phyloP scores from a whole-genome alignment of 352 stramenopile species.

The Globisporangium radiosum region DNA sequence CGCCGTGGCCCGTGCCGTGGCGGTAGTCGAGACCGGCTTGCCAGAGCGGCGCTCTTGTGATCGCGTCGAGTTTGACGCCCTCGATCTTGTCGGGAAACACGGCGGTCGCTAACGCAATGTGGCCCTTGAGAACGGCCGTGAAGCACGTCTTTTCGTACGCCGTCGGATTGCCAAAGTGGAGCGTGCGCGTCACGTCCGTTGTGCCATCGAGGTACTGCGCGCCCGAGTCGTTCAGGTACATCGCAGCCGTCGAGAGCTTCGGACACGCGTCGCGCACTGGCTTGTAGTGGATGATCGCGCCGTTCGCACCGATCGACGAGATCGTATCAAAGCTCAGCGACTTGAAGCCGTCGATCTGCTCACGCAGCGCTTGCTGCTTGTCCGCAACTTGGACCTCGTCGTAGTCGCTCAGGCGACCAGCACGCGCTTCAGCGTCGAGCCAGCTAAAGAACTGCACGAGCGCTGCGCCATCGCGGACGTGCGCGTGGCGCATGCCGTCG shows the following conservation, averaged over 20 bases:
- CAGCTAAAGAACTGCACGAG: constrained; percentile 94
- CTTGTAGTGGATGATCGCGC: constrained; percentile 95
- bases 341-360: constrained; percentile 83
- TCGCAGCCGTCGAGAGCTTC: constrained; percentile 87
- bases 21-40: constrained; percentile 93
- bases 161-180: constrained; percentile 94
- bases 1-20: constrained; percentile 96
- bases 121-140: constrained; percentile 95
- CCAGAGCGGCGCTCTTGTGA: constrained; percentile 95
- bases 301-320: constrained; percentile 94
- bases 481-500: constrained; percentile 90
- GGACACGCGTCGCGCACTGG: constrained; percentile 75
- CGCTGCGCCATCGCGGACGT: constrained; percentile 94
- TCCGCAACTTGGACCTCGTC: constrained; percentile 87
- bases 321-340: constrained; percentile 98
- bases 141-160: constrained; percentile 93
- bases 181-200: constrained; percentile 98
- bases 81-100: constrained; percentile 89
- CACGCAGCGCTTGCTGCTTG: constrained; percentile 86
- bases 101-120: constrained; percentile 92
- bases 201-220: constrained; percentile 98
- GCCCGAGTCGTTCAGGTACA: constrained; percentile 98
- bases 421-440: constrained; percentile 76
- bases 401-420: constrained; percentile 46
- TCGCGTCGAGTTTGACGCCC: constrained; percentile 94